A percentile compares a stretch with the other conserved stretches of the same genome.
Conservation (phyloP, 2,329 filamentous ascomycete genomes). For the Talaromyces sp. region DNA sequence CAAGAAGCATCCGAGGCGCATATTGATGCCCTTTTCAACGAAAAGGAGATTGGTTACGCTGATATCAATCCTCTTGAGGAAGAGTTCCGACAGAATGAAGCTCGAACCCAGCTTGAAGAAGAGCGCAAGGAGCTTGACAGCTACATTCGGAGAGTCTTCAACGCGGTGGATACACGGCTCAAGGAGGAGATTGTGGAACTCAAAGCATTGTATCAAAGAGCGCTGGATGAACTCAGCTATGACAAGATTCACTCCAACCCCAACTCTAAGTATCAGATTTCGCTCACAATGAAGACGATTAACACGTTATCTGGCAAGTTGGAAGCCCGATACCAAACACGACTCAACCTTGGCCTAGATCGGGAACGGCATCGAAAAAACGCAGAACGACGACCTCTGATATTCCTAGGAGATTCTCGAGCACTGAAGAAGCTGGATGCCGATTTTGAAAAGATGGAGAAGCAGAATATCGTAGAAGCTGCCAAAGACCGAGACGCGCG, state of each 20-base stretch:
- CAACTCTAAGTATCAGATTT: constrained; percentile 34
- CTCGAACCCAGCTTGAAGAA: constrained; percentile 51
- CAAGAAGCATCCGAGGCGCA: constrained; percentile 52
- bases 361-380: constrained; percentile 55
- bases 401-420: constrained; percentile 50
- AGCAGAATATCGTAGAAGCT: constrained; percentile 48
- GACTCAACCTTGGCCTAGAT: constrained; percentile 50
- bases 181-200: constrained; percentile 51
- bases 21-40: constrained; percentile 55
- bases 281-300: constrained; percentile 45
- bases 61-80: constrained; percentile 55
- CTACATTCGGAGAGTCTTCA: constrained; percentile 51
- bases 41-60: constrained; percentile 56
- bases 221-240: constrained; percentile 42
- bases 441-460: constrained; percentile 52
- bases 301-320: constrained; percentile 48
- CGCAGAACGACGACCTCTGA: constrained; percentile 51
- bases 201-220: constrained; percentile 45
- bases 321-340: constrained; percentile 49
- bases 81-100: constrained; percentile 54
- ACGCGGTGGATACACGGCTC: constrained; percentile 47
- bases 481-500: constrained; percentile 49
- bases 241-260: constrained; percentile 32
- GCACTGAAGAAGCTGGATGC: constrained; percentile 50
- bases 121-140: constrained; percentile 51